Evolutionary conservation across 2,329 filamentous ascomycete species (phyloP), one percentile per base, ranked within the genome.

Genomic region (Macrophomina tecta): DNA sequence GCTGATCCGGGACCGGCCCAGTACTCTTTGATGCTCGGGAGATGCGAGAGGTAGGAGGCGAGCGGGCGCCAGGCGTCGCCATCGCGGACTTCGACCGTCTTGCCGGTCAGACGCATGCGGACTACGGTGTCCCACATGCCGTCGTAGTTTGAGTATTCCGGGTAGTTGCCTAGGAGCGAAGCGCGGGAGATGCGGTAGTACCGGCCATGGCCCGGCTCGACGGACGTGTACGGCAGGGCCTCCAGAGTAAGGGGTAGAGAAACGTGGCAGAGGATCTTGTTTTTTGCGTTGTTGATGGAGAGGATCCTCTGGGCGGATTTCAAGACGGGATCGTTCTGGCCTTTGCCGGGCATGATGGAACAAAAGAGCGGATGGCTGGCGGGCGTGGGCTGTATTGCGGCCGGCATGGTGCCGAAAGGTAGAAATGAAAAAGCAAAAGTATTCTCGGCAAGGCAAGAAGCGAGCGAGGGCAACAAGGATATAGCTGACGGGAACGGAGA

Each of bases 101-200:
- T 18, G 23, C 32, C 32, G n/a, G 51, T 46, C 5, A 65, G 63
- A 9, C 63, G 63, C 48, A 65, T 53, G 23, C 51, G 63, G n/a
- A 65, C 63, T 4, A 65, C 52, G 5, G 63, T 56, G 51, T 65
- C 63, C 63, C 63, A 65, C 42, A 55, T 65, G 63, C 63, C 63
- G 8, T 65, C 63, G 51, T 65, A 55, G 48, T 56, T 65, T 28
- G 38, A 38, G 51, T 48, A 65, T 14, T 65, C 63, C 2, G 63
- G 51, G 16, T 65, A 56, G 30, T 65, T 53, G 16, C 63, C 63
- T 11, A 65, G 51, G 5, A 38, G 40, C 11, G 63, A 65, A 14
- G 51, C 49, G 38, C 63, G 63, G n/a, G 63, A 65, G 30, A 65
- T 53, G 30, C 52, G 51, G 49, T 55, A 65, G 40, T 65, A 65